These are phyloP conservation scores for Pugionium dolabratum DNA, from an alignment of 345 rosid genomes.

Conservation along the genomic window DNA sequence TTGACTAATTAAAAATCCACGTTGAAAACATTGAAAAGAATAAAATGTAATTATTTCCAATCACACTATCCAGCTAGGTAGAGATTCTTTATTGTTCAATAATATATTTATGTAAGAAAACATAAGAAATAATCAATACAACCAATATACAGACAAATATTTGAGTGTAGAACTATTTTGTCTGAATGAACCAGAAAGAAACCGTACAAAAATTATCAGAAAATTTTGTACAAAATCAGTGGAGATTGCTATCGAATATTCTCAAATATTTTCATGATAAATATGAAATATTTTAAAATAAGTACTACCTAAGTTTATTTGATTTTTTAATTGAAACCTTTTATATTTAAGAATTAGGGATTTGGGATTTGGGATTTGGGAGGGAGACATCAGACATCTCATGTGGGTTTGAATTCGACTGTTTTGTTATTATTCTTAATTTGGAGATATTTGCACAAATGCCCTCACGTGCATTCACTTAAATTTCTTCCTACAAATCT, in stretches of 20 bases:
- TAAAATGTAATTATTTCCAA: constrained; percentile 17
- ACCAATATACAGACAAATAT: too few relatives aligned
- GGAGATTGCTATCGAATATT: constrained; percentile 26
- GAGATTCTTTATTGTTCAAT: background rate
- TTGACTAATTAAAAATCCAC: constrained; percentile 26
- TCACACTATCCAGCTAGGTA: constrained; percentile 22
- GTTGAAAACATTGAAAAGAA: constrained; percentile 20
- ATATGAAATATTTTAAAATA: too few relatives aligned
- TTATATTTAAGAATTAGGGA: too few relatives aligned
- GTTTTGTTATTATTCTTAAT: constrained; percentile 32
- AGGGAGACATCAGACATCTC: constrained; percentile 37
- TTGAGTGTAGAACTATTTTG: too few relatives aligned
- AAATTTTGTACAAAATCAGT: constrained; percentile 26
- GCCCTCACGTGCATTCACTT: constrained; percentile 38
- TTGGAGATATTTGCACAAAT: constrained; percentile 31
- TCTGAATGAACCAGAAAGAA: background rate
- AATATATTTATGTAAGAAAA: background rate
- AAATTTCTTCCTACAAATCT: constrained; percentile 2
- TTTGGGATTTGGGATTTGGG: constrained; percentile 29
- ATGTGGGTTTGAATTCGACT: constrained; percentile 40
- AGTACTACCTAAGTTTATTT: background rate
- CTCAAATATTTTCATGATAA: too few relatives aligned
- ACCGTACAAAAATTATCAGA: constrained; percentile 38
- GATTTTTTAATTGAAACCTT: constrained; percentile 16
- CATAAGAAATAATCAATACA: background rate